A percentile compares a stretch with the other conserved stretches of the same genome.
phyloP scores from a whole-genome alignment of 2,329 filamentous ascomycete genomes.

The Paramyrothecium sp. region DNA sequence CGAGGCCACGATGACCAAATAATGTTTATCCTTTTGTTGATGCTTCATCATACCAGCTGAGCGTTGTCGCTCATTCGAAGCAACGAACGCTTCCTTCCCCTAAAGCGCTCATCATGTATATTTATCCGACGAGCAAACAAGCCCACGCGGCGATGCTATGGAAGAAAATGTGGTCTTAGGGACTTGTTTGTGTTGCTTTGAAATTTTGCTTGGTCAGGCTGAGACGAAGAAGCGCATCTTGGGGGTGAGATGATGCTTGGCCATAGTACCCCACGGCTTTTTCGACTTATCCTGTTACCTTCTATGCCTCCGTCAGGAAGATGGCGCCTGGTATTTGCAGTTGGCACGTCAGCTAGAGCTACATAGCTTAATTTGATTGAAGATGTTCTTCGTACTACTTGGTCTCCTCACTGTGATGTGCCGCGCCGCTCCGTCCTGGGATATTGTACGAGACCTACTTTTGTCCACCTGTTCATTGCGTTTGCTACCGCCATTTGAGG shows the following conservation, averaged over 20 bases:
- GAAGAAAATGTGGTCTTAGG: too few relatives aligned
- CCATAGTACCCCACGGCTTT: conserved; percentile 9
- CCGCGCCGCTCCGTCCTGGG: too few relatives aligned
- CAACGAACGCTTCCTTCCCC: too few relatives aligned
- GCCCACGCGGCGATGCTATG: too few relatives aligned
- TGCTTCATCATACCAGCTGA: conserved; percentile 4
- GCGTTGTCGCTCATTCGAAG: conserved; percentile 10
- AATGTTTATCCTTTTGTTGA: conserved; percentile 25
- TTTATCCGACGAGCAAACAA: too few relatives aligned
- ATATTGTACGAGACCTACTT: not conserved
- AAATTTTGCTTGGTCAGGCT: too few relatives aligned
- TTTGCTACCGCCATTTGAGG: too few relatives aligned
- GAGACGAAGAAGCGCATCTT: too few relatives aligned
- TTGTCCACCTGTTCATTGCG: too few relatives aligned
- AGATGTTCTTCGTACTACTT: conserved; percentile 9
- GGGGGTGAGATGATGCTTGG: too few relatives aligned
- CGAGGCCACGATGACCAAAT: conserved; percentile 31
- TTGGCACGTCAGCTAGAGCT: conserved; percentile 11
- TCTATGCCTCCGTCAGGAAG: conserved; percentile 21
- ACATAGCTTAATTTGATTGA: conserved; percentile 19
- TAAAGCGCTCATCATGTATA: too few relatives aligned
- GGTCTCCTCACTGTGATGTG: not conserved
- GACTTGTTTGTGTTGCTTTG: too few relatives aligned
- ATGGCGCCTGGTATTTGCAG: conserved; percentile 4
- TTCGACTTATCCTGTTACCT: conserved; percentile 6